Evolutionary conservation across 495 filamentous ascomycete species (phyloP).

Genomic region (Aspergillus haitiensis): DNA sequence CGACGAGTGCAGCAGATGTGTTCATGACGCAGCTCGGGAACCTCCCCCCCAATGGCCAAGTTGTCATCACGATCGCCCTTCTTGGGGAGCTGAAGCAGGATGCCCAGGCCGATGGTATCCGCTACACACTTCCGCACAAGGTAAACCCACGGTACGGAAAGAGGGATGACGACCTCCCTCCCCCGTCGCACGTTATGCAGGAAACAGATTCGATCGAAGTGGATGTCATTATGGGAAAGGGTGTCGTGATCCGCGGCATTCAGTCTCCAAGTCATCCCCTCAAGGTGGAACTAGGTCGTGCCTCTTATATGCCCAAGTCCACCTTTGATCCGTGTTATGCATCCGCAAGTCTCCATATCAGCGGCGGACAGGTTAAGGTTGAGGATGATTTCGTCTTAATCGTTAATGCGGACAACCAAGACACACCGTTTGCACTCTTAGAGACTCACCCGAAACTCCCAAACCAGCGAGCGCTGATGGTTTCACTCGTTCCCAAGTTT

Average conservation of each 20-base stretch:
- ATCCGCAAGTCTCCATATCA: slow-evolving; percentile 53
- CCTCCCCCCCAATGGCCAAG: slow-evolving; percentile 52
- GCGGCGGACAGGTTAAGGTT: slow-evolving; percentile 16
- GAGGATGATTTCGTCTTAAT: slow-evolving; percentile 54
- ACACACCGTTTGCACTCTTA: slow-evolving; percentile 59
- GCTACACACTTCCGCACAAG: slow-evolving; percentile 62
- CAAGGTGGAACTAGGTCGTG: slow-evolving; percentile 59
- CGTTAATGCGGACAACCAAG: slow-evolving; percentile 54
- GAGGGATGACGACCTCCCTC: background rate
- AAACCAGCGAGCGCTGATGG: slow-evolving; percentile 64
- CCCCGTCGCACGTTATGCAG: background rate
- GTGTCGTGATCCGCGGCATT: slow-evolving; percentile 40
- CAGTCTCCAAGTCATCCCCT: slow-evolving; percentile 69
- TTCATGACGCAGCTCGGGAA: slow-evolving; percentile 67
- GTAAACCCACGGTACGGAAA: slow-evolving; percentile 64
- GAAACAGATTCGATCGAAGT: background rate
- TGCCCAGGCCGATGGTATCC: slow-evolving; percentile 58
- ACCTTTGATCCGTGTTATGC: slow-evolving; percentile 55
- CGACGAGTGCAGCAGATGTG: slow-evolving; percentile 56
- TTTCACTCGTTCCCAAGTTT: slow-evolving; percentile 67
- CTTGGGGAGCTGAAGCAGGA: slow-evolving; percentile 69
- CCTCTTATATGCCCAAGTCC: slow-evolving; percentile 41
- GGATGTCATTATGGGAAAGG: slow-evolving; percentile 9
- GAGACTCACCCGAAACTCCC: slow-evolving; percentile 62
- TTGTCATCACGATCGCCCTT: slow-evolving; percentile 62